These are phyloP conservation scores for Parastagonospora nodorum DNA, from an alignment of 2,329 filamentous ascomycete species.

Conservation along the genomic window DNA sequence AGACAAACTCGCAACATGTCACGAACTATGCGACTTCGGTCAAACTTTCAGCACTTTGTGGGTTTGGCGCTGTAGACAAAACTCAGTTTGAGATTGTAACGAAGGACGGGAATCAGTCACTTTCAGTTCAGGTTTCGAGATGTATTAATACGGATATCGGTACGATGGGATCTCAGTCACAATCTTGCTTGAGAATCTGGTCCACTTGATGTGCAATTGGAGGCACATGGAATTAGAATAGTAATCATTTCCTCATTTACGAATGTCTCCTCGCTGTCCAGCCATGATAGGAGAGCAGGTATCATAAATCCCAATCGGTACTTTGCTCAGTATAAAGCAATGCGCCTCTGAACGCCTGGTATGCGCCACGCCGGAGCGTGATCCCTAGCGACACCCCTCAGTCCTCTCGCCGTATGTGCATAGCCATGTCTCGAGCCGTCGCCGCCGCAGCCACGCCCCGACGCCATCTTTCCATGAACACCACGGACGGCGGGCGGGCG, in stretches of 20 bases:
- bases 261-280: background rate
- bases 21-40: background rate
- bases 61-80: constrained; percentile 3
- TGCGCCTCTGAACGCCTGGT: constrained; percentile 1
- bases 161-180: background rate
- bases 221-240: background rate
- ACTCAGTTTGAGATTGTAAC: constrained; percentile 2
- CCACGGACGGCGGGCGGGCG: background rate
- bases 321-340: background rate
- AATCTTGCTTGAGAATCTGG: background rate
- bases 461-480: background rate
- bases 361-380: background rate
- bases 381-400: background rate
- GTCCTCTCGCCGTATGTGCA: background rate
- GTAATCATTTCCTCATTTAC: background rate
- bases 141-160: constrained; percentile 1
- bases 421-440: too few species aligned
- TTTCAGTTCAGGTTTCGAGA: background rate
- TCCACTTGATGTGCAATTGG: background rate
- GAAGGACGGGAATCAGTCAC: background rate
- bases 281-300: background rate
- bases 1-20: background rate
- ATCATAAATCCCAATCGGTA: constrained; percentile 3
- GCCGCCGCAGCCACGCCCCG: too few species aligned
- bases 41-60: background rate